Conservation (phyloP, 1,284 basidiomycete genomes). For the Boletus hoseneyae region DNA sequence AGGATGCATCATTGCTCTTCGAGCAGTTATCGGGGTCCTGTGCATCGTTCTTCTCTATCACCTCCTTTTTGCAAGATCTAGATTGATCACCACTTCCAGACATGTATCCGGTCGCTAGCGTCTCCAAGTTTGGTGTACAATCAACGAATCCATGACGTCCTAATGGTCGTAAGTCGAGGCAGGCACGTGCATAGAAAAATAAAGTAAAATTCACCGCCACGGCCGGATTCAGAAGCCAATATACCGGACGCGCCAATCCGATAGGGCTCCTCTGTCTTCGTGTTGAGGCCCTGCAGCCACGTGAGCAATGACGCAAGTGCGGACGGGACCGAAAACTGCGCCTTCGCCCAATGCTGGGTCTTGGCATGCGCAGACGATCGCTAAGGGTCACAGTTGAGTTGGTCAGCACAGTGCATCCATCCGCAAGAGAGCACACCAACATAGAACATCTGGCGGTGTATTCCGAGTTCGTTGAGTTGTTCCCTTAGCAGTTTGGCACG, state of each 20-base stretch:
- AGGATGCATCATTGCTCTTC: slow-evolving; percentile 3
- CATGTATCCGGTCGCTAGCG: not conserved
- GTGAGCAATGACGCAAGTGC: slow-evolving; percentile 7
- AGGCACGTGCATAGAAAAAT: not conserved
- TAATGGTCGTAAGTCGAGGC: slow-evolving; percentile 2
- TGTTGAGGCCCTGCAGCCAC: not conserved
- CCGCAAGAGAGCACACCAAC: slow-evolving; percentile 44
- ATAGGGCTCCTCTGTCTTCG: not conserved
- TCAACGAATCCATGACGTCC: not conserved
- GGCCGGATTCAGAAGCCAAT: slow-evolving; percentile 18
- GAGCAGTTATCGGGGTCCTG: not conserved
- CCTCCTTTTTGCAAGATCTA: not conserved
- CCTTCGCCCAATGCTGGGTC: slow-evolving; percentile 13
- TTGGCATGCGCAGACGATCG: slow-evolving; percentile 12
- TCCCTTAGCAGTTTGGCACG: slow-evolving; percentile 52
- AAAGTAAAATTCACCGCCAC: slow-evolving; percentile 11
- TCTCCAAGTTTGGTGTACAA: not conserved
- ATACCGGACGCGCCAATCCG: not conserved
- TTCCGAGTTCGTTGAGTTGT: slow-evolving; percentile 73
- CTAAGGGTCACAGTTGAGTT: slow-evolving; percentile 10
- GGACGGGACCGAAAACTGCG: slow-evolving; percentile 2
- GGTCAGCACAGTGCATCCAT: slow-evolving; percentile 29
- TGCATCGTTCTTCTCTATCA: not conserved
- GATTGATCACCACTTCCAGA: slow-evolving; percentile 1
- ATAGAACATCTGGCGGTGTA: slow-evolving; percentile 66